Evolutionary conservation across 2,329 filamentous ascomycete genomes (phyloP), one percentile per base, ranked within the genome.

Genomic region (Talaromyces sp.): DNA sequence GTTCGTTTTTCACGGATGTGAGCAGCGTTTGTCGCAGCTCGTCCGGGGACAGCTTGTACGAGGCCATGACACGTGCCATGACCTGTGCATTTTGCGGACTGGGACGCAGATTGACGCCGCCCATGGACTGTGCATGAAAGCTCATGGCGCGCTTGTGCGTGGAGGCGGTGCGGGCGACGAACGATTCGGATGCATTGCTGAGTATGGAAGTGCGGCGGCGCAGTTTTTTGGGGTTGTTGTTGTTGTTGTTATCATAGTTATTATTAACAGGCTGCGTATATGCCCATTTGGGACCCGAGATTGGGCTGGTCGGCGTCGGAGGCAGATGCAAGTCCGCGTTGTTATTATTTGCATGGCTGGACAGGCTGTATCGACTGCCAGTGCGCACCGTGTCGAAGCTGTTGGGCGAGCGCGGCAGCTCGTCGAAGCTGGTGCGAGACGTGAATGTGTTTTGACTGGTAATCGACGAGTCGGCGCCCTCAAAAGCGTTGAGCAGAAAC

Each of bases 1-100:
- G 87, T 70, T 98, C 94, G 70, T 94, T 89, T 80, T 97, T 98
- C 63, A 93, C 85, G 89, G 96, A 95, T 66, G 81, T 83, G 90
- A 94, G 96, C 70, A 98, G 88, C 0, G 92, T 88, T 30, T 82
- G 80, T 54, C 92, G 86, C 65, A 98, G 85, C 52, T 89, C 83
- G 68, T 93, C 89, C 0, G 93, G 90, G 0, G 87, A 83, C 65
- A 89, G 85, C 63, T 83, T 89, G 56, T 89, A 87, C 14, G 36
- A 23, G 7, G 51, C 40, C 9, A 98, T 76, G 0, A 91, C 89
- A 18, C 94, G 87, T 67, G 90, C 85, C 74, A 92, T 96, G 55
- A 91, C 86, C 74, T 92, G 94, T 44, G 85, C 89, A 74, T 95
- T 61, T 65, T 42, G 72, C 61, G 50, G 59, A 61, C 30, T 62